Evolutionary conservation across 305 asterid genomes (phyloP).

Genomic region (Fraxinus greggii): DNA sequence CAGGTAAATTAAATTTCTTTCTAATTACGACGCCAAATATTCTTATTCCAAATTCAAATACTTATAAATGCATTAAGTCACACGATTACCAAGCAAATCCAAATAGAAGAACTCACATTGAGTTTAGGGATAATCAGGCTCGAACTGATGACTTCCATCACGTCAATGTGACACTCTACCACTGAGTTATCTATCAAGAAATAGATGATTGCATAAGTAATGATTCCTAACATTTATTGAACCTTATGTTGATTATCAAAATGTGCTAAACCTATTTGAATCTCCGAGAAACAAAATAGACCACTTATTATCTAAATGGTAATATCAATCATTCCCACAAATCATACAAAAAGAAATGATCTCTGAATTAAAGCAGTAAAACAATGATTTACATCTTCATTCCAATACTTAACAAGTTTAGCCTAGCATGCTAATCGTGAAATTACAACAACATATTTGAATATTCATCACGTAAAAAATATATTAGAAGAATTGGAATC

Average conservation of each 20-base stretch:
- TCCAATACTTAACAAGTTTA: not conserved
- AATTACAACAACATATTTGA: not conserved
- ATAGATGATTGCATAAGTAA: not conserved
- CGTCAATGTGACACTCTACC: too few species aligned
- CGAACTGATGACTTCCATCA: too few species aligned
- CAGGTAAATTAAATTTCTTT: not conserved
- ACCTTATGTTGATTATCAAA: not conserved
- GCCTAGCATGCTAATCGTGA: not conserved
- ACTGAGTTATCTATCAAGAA: too few species aligned
- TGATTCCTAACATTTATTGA: not conserved
- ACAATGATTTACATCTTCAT: not conserved
- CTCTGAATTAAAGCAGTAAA: too few species aligned
- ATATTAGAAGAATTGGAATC: not conserved
- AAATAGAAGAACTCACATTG: too few species aligned
- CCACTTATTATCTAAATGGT: not conserved
- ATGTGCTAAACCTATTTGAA: not conserved
- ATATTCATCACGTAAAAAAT: not conserved
- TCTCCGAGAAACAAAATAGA: too few species aligned
- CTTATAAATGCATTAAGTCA: not conserved
- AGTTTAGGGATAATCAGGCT: too few species aligned
- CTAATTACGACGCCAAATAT: not conserved
- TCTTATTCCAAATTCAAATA: not conserved
- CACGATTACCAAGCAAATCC: not conserved
- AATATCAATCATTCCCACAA: not conserved
- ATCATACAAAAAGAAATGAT: not conserved